These are phyloP conservation scores for Chenopodium berlandieri DNA, from an alignment of 148 eudicot genomes.

Conservation along the genomic window DNA sequence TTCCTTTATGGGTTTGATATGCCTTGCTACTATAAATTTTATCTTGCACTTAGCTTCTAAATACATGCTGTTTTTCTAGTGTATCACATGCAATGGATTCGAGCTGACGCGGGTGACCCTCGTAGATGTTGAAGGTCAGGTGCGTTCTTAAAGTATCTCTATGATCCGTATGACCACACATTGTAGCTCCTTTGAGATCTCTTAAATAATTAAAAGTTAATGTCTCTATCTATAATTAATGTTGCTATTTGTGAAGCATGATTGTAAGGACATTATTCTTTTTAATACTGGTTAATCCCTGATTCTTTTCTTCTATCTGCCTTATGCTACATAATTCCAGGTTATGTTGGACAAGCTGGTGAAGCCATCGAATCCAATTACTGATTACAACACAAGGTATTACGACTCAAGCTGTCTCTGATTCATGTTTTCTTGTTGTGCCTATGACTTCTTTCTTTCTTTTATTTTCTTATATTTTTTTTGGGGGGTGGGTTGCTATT, in stretches of 20 bases:
- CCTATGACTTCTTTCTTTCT: background rate
- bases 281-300: background rate
- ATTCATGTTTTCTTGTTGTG: background rate
- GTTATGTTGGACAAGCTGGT: slow-evolving; percentile 91
- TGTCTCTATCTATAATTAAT: slow-evolving; percentile 5
- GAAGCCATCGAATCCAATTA: slow-evolving; percentile 74
- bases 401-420: background rate
- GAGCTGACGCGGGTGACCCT: slow-evolving; percentile 93
- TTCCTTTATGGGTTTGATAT: background rate
- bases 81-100: slow-evolving; percentile 75
- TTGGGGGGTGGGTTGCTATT: background rate
- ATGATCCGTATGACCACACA: background rate
- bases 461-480: no score
- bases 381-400: slow-evolving; percentile 93
- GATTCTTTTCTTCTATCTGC: background rate
- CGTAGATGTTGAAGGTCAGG: slow-evolving; percentile 85
- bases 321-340: slow-evolving; percentile 35
- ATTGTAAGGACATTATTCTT: background rate
- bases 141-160: slow-evolving; percentile 30
- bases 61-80: slow-evolving; percentile 38
- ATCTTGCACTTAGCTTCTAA: background rate
- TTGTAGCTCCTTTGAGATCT: slow-evolving; percentile 3
- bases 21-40: background rate
- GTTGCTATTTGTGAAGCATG: background rate
- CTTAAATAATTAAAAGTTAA: background rate